Base-by-base conservation (phyloP, 1,139 yeast species). In the Arxiozyma heterogenica region DNA sequence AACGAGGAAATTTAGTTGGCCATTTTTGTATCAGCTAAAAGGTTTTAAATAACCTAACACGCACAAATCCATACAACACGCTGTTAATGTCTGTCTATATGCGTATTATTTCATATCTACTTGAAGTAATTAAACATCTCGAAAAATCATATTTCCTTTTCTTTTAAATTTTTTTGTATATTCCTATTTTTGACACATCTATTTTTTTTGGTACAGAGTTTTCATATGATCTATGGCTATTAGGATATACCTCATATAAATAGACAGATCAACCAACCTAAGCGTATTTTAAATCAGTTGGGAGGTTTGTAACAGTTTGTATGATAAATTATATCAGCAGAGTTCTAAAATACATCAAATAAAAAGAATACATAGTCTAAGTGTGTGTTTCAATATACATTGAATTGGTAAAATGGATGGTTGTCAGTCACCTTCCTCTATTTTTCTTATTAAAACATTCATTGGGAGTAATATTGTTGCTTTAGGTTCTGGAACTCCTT, bases 401-500 rank as follows among this genome's bases (percentile, higher is more conserved):
- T 22, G n/a, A 15, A 46, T 6, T 21, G 20, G 20, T 8, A 17
- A 34, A 12, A 38, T 18, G 25, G 15, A 6, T 12, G 25, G 27
- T 18, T 18, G 18, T 17, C 11, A 30, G 4, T 15, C 34, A 38
- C 51, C 34, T 15, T 41, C 49, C 15, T 18, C 25, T 23, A 25
- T 42, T 6, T 44, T 49, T 23, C 39, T 50, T 21, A 22, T 41
- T 17, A 39, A 38, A 41, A 41, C 53, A 17, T 63, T 68, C 49
- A 51, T 67, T 17, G 70, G 70, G 1, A 63, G 69, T 18, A 64
- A 62, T 47, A 55, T 77, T 7, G 78, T 75, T 4, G 74, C 81
- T 0, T 56, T 77, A 41, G 80, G 80, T 1, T 73, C 89, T 2
- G 91, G 93, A 0, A 84, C 91, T 1, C 86, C 88, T 0, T 85